Evolutionary conservation across 2,329 filamentous ascomycete genomes (phyloP).

Genomic region (Diaporthe longicolla): DNA sequence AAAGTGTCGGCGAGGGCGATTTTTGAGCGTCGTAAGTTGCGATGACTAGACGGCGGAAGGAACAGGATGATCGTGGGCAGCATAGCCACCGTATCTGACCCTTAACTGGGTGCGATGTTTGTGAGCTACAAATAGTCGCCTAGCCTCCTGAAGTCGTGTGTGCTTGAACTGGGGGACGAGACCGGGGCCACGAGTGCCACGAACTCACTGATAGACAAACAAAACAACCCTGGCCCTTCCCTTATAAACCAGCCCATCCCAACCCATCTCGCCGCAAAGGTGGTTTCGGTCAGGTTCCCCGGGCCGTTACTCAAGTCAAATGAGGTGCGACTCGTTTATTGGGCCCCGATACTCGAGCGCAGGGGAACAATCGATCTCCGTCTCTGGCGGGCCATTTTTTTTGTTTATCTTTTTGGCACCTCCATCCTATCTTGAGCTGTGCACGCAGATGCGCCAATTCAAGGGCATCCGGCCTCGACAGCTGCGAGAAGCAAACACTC

Average conservation of each 20-base stretch:
- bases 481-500: too few relatives aligned
- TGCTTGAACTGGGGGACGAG: background rate
- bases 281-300: background rate
- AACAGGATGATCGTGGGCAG: background rate
- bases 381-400: background rate
- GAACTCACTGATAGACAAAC: background rate
- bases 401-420: background rate
- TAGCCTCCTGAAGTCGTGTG: too few relatives aligned
- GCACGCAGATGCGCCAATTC: background rate
- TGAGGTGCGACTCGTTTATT: background rate
- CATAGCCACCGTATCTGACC: background rate
- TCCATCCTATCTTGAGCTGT: background rate
- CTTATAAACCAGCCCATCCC: background rate
- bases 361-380: background rate
- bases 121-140: background rate
- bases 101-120: background rate
- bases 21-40: too few relatives aligned
- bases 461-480: too few relatives aligned
- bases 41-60: too few relatives aligned
- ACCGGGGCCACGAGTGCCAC: background rate
- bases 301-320: background rate
- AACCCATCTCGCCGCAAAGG: background rate
- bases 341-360: background rate
- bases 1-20: too few relatives aligned
- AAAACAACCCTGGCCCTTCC: background rate